Base-by-base conservation (phyloP, 306 rosid genomes). In the Quercus dentata region DNA sequence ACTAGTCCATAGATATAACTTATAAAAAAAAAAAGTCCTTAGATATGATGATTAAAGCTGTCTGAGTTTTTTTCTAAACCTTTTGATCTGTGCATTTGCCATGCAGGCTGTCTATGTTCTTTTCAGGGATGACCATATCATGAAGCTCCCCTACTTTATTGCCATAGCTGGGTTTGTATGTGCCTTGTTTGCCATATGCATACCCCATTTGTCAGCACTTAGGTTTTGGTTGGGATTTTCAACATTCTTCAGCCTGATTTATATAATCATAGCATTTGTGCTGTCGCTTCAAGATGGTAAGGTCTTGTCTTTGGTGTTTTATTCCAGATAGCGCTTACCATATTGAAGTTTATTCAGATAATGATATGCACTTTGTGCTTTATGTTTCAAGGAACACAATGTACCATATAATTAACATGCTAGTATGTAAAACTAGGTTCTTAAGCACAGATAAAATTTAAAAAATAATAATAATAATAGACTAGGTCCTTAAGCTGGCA, bases 191-290 rank as follows among this genome's bases (percentile, higher is more conserved):
- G 98, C 99, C 54, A 87, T 95, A 13, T 84, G 93, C 25, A 95
- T 89, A 84, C 99, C 99, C 5, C 99, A 95, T 85, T 87, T 95
- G 65, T 95, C 99, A 3, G 99, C 99, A 54, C 96, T 95, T 30
- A 86, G 96, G 85, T 15, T 85, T 83, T 95, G 99, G 99, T 82
- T 95, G 46, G 97, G 91, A 88, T 81, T 95, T 86, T 95, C 99
- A 25, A 93, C 98, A 6, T 72, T 93, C 78, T 88, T 93, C 84
- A 93, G 97, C 85, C 64, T 91, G 4, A 79, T 87, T 7, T 95
- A 95, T 31, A 91, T 92, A 69, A 76, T 85, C 73, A 68, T 76
- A 54, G 94, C 94, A 28, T 80, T 93, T 54, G 87, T 57, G 14
- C 81, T 93, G 76, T 90, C 99, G 1, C 79, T 93, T 59, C 74